These are phyloP conservation scores for Syncephalastrum monosporum DNA, from an alignment of 371 early-diverging fungal genomes.

Conservation along the genomic window DNA sequence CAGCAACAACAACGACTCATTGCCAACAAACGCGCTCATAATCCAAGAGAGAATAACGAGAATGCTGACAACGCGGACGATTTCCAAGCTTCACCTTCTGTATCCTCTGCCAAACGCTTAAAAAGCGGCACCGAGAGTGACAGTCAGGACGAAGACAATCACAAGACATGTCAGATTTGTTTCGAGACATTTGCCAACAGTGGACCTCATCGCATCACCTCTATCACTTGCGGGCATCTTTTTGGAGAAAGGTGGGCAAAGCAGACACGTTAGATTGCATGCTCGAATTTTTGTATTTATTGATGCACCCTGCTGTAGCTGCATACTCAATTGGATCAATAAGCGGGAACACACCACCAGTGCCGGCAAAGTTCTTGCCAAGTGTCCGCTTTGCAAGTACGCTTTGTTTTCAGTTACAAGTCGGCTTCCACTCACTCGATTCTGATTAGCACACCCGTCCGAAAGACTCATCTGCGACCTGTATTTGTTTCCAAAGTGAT, in stretches of 20 bases:
- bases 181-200: constrained; percentile 8
- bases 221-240: constrained; percentile 5
- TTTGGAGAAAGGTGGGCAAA: constrained; percentile 2
- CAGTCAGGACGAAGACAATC: background rate
- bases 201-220: constrained; percentile 1
- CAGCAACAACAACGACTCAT: background rate
- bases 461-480: constrained; percentile 3
- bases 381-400: constrained; percentile 10
- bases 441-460: background rate
- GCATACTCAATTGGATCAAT: constrained; percentile 5
- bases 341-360: background rate
- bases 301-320: background rate
- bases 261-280: background rate
- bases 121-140: background rate
- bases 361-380: background rate
- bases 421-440: background rate
- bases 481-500: background rate
- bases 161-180: constrained; percentile 9
- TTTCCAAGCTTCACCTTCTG: too few relatives aligned
- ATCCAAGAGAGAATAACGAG: too few relatives aligned
- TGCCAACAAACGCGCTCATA: too few relatives aligned
- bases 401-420: too few relatives aligned
- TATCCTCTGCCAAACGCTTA: background rate
- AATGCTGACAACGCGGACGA: too few relatives aligned
- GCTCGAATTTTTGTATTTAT: background rate